Evolutionary conservation across 208 protist species (phyloP).

Genomic region (Trypanosoma cruzi): DNA sequence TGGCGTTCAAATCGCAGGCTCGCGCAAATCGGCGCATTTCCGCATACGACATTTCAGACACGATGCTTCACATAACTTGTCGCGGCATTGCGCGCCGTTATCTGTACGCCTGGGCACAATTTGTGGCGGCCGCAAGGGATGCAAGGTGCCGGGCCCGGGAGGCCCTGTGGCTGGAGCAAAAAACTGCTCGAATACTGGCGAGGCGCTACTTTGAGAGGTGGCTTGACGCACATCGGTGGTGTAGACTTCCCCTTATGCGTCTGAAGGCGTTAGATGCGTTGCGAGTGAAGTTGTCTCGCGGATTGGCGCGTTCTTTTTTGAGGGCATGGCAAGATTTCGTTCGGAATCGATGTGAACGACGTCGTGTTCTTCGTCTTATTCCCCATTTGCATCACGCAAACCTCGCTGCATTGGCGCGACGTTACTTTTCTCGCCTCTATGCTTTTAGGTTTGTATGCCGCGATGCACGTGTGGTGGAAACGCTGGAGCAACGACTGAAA

Average conservation of each 20-base stretch:
- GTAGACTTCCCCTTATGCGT: constrained; percentile 9
- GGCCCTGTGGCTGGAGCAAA: constrained; percentile 17
- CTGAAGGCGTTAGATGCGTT: constrained; percentile 3
- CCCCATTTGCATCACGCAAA: constrained; percentile 24
- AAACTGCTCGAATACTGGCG: constrained; percentile 23
- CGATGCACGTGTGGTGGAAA: constrained; percentile 2
- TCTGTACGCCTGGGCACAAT: constrained; percentile 16
- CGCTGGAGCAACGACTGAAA: constrained; percentile 14
- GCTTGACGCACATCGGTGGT: constrained; percentile 8
- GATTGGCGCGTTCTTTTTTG: constrained; percentile 7
- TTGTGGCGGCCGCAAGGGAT: constrained; percentile 3
- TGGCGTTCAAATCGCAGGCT: background rate
- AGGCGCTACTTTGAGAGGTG: constrained; percentile 25
- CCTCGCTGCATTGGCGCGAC: constrained; percentile 25
- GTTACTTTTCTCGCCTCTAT: constrained; percentile 28
- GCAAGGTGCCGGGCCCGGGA: background rate
- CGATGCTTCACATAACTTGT: constrained; percentile 13
- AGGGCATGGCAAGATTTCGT: constrained; percentile 5
- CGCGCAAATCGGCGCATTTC: background rate
- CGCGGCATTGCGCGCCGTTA: constrained; percentile 14
- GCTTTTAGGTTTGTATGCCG: constrained; percentile 13
- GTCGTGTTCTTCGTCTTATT: constrained; percentile 10
- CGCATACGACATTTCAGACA: constrained; percentile 6
- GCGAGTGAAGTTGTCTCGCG: constrained; percentile 9
- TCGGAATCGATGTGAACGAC: background rate